These are phyloP conservation scores for Cercospora sp. DNA, from an alignment of 2,329 filamentous ascomycete genomes.

Conservation along the genomic window DNA sequence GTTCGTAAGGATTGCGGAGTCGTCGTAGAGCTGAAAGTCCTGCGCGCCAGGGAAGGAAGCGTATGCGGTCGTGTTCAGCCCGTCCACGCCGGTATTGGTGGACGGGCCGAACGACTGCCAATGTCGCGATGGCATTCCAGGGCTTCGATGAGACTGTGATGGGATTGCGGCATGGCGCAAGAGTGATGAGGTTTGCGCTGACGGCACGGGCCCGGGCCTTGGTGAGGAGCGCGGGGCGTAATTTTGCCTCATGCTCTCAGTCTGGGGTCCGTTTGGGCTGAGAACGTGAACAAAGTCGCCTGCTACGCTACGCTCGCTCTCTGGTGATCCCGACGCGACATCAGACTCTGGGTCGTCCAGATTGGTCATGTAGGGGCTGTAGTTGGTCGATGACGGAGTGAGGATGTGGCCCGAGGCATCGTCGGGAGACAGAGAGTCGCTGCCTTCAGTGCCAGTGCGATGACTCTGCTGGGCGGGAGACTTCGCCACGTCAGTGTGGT, in stretches of 20 bases:
- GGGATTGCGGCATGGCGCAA: not conserved
- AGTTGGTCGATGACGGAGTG: constrained; percentile 29
- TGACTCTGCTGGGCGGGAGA: constrained; percentile 23
- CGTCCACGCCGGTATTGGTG: constrained; percentile 18
- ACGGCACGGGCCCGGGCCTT: not conserved
- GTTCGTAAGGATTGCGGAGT: constrained; percentile 9
- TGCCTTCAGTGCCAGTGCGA: constrained; percentile 15
- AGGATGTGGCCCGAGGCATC: constrained; percentile 25
- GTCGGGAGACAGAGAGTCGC: constrained; percentile 28
- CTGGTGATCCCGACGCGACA: constrained; percentile 24
- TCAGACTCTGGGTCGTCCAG: constrained; percentile 23
- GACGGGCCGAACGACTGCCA: constrained; percentile 20
- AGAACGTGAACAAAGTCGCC: constrained; percentile 28
- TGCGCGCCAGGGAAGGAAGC: constrained; percentile 3
- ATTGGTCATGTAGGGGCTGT: constrained; percentile 17
- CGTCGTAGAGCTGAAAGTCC: constrained; percentile 17
- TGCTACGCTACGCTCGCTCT: constrained; percentile 18
- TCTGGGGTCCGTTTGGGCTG: constrained; percentile 12
- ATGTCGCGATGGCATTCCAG: constrained; percentile 10
- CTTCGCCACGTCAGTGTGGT: constrained; percentile 14
- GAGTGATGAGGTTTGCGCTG: not conserved
- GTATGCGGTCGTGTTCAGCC: constrained; percentile 5
- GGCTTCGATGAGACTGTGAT: constrained; percentile 7
- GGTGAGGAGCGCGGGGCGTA: constrained; percentile 16
- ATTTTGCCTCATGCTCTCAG: constrained; percentile 16